These are phyloP conservation scores for Trifolium pratense DNA, from an alignment of 306 rosid genomes.

Conservation along the genomic window DNA sequence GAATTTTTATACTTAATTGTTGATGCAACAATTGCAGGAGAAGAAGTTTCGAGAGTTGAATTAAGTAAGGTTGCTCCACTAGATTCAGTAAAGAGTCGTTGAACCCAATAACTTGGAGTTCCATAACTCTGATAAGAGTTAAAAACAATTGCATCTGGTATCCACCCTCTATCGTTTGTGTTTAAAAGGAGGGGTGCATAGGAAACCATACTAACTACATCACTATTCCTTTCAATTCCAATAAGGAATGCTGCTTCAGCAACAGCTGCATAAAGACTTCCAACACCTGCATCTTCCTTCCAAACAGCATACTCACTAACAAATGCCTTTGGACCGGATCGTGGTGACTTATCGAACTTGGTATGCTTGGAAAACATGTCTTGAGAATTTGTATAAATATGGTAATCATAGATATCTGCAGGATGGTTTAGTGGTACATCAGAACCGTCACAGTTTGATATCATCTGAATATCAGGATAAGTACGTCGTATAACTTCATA, in stretches of 20 bases:
- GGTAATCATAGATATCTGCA: slow-evolving; percentile 75
- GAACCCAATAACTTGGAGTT: slow-evolving; percentile 85
- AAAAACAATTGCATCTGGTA: slow-evolving; percentile 75
- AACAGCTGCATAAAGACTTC: slow-evolving; percentile 68
- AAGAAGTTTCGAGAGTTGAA: slow-evolving; percentile 49
- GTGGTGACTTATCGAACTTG: slow-evolving; percentile 53
- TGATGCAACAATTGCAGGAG: slow-evolving; percentile 50
- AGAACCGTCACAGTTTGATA: slow-evolving; percentile 83
- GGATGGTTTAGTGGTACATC: slow-evolving; percentile 60
- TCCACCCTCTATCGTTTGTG: slow-evolving; percentile 36
- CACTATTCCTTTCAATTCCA: slow-evolving; percentile 81
- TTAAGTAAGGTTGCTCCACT: slow-evolving; percentile 74
- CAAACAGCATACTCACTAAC: slow-evolving; percentile 90
- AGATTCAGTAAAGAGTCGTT: slow-evolving; percentile 54
- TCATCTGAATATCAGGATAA: slow-evolving; percentile 77
- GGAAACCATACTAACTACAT: slow-evolving; percentile 70
- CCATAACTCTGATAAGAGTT: slow-evolving; percentile 63
- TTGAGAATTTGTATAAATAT: slow-evolving; percentile 61
- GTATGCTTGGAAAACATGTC: slow-evolving; percentile 57
- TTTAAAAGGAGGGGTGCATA: slow-evolving; percentile 86
- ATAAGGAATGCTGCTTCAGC: slow-evolving; percentile 88
- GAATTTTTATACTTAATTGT: slow-evolving; percentile 56
- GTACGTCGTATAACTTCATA: slow-evolving; percentile 54
- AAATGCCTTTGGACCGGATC: slow-evolving; percentile 48
- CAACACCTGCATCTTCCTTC: slow-evolving; percentile 56